These are phyloP conservation scores for Parmales sp. DNA, from an alignment of 108 stramenopile species.

Conservation along the genomic window DNA sequence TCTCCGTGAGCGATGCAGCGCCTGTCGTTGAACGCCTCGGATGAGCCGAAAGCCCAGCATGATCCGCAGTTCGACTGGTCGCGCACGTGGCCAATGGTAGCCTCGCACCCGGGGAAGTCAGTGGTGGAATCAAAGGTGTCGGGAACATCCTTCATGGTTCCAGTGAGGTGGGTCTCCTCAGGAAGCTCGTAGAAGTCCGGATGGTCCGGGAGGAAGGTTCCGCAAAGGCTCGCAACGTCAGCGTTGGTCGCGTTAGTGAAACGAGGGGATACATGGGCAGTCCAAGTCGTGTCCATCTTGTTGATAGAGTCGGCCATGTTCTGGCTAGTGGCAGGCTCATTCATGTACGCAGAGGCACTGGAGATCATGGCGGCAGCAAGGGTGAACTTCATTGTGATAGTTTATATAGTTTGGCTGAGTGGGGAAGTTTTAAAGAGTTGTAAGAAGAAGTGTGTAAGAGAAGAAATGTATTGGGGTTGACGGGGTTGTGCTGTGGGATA, in stretches of 20 bases:
- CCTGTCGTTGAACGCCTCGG: constrained; percentile 48
- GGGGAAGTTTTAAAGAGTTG: no score
- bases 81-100: constrained; percentile 26
- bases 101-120: constrained; percentile 38
- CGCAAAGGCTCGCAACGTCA: neutral
- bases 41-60: constrained; percentile 51
- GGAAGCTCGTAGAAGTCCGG: neutral
- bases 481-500: no score
- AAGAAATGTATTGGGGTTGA: no score
- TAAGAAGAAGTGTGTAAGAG: no score
- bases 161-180: neutral
- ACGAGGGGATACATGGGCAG: neutral
- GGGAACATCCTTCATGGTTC: neutral
- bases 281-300: neutral
- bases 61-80: constrained; percentile 20
- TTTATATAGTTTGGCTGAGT: neutral
- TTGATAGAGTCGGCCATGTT: neutral
- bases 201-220: neutral
- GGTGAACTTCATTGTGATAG: neutral
- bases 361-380: neutral
- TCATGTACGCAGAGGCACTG: neutral
- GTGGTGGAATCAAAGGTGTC: constrained; percentile 34
- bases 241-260: constrained; percentile 7
- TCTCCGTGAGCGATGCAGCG: constrained; percentile 19
- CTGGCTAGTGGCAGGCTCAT: neutral